A percentile compares a stretch with the other conserved stretches of the same genome.
Evolutionary conservation across 148 eudicot genomes (phyloP).

Genomic region (Silene uniflora): DNA sequence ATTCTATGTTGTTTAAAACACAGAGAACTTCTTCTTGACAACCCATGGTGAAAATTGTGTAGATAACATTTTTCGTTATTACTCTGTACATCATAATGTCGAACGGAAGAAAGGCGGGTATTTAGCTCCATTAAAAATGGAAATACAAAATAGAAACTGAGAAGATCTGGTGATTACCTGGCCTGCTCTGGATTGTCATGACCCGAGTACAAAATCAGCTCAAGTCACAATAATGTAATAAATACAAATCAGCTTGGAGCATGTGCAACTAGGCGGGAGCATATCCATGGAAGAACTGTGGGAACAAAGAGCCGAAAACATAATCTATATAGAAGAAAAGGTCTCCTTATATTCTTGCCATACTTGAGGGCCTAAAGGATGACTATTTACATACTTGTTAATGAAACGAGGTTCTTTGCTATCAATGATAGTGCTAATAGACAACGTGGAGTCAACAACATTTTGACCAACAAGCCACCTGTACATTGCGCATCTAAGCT

Average conservation of each 20-base stretch:
- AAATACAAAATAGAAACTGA: background rate
- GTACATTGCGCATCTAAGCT: slow-evolving; percentile 61
- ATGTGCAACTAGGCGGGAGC: background rate
- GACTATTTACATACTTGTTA: slow-evolving; percentile 42
- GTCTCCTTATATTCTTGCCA: slow-evolving; percentile 54
- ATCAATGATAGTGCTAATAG: slow-evolving; percentile 50
- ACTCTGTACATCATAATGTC: no score
- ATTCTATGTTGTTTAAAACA: no score
- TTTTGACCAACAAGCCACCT: slow-evolving; percentile 58
- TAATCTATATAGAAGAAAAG: no score
- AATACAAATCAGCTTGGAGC: background rate
- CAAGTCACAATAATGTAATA: background rate
- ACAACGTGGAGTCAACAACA: slow-evolving; percentile 27
- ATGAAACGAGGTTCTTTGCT: slow-evolving; percentile 44
- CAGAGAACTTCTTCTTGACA: no score
- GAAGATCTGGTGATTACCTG: slow-evolving; percentile 12
- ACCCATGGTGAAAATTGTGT: no score
- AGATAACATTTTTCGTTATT: no score
- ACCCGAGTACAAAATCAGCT: background rate
- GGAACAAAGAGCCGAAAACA: no score
- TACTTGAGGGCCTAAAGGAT: slow-evolving; percentile 50
- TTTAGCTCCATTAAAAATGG: no score
- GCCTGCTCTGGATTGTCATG: background rate
- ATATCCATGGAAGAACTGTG: background rate
- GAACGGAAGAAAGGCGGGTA: no score